Conservation (phyloP, 805 yeast species). For the Kregervanrija delftensis region DNA sequence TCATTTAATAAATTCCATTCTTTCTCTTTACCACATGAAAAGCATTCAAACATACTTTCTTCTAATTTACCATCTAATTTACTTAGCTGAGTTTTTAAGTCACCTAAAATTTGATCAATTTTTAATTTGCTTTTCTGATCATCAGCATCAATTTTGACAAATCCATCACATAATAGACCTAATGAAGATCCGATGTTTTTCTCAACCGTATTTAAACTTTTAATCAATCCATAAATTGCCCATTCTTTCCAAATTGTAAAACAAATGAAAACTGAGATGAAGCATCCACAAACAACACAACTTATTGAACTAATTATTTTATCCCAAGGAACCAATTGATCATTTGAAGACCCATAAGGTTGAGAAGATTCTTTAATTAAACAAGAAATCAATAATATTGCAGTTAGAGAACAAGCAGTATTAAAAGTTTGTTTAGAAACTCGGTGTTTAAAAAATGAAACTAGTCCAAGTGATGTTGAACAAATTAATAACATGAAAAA, state of each 20-base stretch:
- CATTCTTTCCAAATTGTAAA: slow-evolving; percentile 40
- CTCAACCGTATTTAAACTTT: slow-evolving; percentile 26
- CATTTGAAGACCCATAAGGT: slow-evolving; percentile 40
- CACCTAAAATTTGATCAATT: slow-evolving; percentile 25
- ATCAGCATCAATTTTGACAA: slow-evolving; percentile 39
- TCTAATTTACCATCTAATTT: slow-evolving; percentile 36
- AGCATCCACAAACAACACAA: slow-evolving; percentile 56
- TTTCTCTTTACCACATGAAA: slow-evolving; percentile 44
- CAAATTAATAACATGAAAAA: slow-evolving; percentile 21
- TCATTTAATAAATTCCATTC: slow-evolving; percentile 41
- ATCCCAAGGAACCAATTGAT: slow-evolving; percentile 44
- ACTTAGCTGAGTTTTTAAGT: slow-evolving; percentile 34
- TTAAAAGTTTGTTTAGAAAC: slow-evolving; percentile 65
- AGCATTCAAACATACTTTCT: slow-evolving; percentile 60
- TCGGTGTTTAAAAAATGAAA: slow-evolving; percentile 64
- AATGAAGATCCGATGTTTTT: slow-evolving; percentile 40
- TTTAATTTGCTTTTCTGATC: not conserved
- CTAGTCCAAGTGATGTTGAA: slow-evolving; percentile 52
- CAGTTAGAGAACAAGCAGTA: slow-evolving; percentile 74
- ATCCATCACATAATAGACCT: slow-evolving; percentile 31
- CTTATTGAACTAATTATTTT: slow-evolving; percentile 47
- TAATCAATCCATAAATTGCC: slow-evolving; percentile 5
- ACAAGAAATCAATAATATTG: slow-evolving; percentile 63
- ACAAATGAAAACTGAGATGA: slow-evolving; percentile 53
- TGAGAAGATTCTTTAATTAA: slow-evolving; percentile 57